Percentiles rank a stretch among this genome's conserved stretches.
Conservation (phyloP, 2,329 filamentous ascomycete species). For the Ophiognomonia clavigignenti-juglandacearum region DNA sequence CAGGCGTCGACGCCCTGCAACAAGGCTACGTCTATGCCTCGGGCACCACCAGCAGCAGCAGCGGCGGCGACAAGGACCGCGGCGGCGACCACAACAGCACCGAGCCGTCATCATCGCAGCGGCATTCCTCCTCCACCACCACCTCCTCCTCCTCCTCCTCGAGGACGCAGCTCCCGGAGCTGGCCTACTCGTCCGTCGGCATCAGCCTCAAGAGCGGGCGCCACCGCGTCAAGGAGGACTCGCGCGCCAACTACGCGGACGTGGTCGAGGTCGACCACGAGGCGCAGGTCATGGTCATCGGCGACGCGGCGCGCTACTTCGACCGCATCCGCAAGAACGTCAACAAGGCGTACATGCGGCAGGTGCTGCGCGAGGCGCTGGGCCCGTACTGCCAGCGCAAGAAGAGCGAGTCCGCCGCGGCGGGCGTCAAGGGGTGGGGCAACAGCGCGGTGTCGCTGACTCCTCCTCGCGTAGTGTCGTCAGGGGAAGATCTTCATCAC, state of each 20-base stretch:
- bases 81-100: conserved; percentile 7
- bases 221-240: conserved; percentile 30
- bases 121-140: conserved; percentile 22
- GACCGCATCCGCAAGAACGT: conserved; percentile 31
- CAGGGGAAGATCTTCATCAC: too few species aligned
- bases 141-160: too few species aligned
- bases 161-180: conserved; percentile 21
- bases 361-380: conserved; percentile 28
- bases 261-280: conserved; percentile 31
- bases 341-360: conserved; percentile 33
- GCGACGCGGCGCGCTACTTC: conserved; percentile 31
- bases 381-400: conserved; percentile 28
- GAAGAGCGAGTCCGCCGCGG: conserved; percentile 15
- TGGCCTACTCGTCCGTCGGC: conserved; percentile 30
- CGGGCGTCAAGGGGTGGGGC: conserved; percentile 12
- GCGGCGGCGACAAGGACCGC: conserved; percentile 25
- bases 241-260: conserved; percentile 32
- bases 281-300: conserved; percentile 30
- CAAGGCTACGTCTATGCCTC: conserved; percentile 30
- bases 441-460: conserved; percentile 13
- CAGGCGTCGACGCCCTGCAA: conserved; percentile 30
- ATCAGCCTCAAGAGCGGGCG: conserved; percentile 28
- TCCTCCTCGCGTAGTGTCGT: too few species aligned
- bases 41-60: conserved; percentile 24
- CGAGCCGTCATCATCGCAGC: conserved; percentile 15